Evolutionary conservation across 1,139 yeast genomes (phyloP).

Genomic region (Diutina scorzettiae): DNA sequence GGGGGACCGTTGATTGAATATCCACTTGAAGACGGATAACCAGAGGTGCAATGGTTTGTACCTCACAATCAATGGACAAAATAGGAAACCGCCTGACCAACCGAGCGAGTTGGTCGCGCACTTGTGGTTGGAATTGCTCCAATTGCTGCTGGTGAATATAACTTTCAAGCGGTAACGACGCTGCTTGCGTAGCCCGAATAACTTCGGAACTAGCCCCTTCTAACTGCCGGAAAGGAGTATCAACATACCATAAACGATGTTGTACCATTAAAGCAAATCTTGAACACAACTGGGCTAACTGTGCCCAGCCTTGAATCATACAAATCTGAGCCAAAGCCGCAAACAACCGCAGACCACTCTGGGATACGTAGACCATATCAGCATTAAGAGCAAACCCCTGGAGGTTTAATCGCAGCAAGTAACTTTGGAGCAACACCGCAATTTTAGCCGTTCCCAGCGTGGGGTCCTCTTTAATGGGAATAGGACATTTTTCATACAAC

Average conservation of each 20-base stretch:
- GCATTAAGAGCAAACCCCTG: slow-evolving; percentile 89
- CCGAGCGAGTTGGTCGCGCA: neutral
- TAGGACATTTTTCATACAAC: slow-evolving; percentile 65
- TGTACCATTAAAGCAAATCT: slow-evolving; percentile 74
- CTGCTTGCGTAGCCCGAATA: slow-evolving; percentile 63
- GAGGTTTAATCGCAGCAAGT: slow-evolving; percentile 59
- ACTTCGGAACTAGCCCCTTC: slow-evolving; percentile 56
- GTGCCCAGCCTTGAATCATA: slow-evolving; percentile 61
- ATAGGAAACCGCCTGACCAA: neutral
- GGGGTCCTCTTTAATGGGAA: slow-evolving; percentile 67
- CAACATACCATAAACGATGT: slow-evolving; percentile 70
- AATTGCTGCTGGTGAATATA: slow-evolving; percentile 42
- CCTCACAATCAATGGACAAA: neutral
- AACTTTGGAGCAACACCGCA: slow-evolving; percentile 71
- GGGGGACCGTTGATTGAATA: neutral
- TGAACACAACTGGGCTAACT: slow-evolving; percentile 43
- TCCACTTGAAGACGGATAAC: slow-evolving; percentile 1
- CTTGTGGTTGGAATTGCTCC: neutral
- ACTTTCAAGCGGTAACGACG: slow-evolving; percentile 73
- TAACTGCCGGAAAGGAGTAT: slow-evolving; percentile 82
- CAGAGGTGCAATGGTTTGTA: slow-evolving; percentile 1
- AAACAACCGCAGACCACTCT: slow-evolving; percentile 82
- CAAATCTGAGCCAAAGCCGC: slow-evolving; percentile 81
- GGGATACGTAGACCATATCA: slow-evolving; percentile 89
- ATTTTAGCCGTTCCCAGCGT: slow-evolving; percentile 72